Evolutionary conservation across 495 filamentous ascomycete genomes (phyloP).

Genomic region (Daldinia childiae): DNA sequence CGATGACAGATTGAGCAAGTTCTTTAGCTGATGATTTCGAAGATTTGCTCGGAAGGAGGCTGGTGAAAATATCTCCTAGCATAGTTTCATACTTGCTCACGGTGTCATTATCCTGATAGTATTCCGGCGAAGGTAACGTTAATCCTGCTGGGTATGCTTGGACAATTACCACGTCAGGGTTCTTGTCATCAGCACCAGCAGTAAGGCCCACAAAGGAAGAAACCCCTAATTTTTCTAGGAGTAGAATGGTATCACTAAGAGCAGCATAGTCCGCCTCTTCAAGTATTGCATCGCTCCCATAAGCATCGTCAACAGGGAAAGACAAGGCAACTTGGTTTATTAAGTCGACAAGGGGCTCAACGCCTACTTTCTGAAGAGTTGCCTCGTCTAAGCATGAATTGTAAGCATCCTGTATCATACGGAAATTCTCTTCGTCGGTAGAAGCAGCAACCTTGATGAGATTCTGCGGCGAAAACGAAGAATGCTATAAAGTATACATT

Average conservation of each 20-base stretch:
- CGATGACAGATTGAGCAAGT: constrained; percentile 56
- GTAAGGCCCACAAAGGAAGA: constrained; percentile 57
- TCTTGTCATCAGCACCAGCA: constrained; percentile 68
- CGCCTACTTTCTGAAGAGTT: constrained; percentile 62
- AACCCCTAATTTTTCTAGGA: constrained; percentile 63
- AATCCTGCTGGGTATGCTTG: constrained; percentile 62
- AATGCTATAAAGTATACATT: constrained; percentile 47
- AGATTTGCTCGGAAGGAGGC: constrained; percentile 41
- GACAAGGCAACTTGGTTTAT: constrained; percentile 52
- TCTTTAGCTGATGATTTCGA: constrained; percentile 37
- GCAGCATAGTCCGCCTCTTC: constrained; percentile 49
- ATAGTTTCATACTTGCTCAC: constrained; percentile 63
- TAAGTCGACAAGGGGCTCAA: constrained; percentile 63
- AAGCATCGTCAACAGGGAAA: constrained; percentile 54
- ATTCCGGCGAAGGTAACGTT: constrained; percentile 71
- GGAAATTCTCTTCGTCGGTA: constrained; percentile 69
- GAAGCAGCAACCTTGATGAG: constrained; percentile 46
- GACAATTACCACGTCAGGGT: constrained; percentile 69
- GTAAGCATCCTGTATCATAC: constrained; percentile 71
- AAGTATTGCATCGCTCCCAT: constrained; percentile 33
- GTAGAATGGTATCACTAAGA: constrained; percentile 62
- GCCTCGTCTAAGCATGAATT: constrained; percentile 71
- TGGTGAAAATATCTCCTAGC: constrained; percentile 50
- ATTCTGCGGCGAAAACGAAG: constrained; percentile 55
- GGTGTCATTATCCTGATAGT: constrained; percentile 66